Percentiles rank a stretch among this genome's conserved stretches.
These are phyloP conservation scores for Aspergillus flavus DNA, from an alignment of 2,329 filamentous ascomycete species.

Conservation along the genomic window DNA sequence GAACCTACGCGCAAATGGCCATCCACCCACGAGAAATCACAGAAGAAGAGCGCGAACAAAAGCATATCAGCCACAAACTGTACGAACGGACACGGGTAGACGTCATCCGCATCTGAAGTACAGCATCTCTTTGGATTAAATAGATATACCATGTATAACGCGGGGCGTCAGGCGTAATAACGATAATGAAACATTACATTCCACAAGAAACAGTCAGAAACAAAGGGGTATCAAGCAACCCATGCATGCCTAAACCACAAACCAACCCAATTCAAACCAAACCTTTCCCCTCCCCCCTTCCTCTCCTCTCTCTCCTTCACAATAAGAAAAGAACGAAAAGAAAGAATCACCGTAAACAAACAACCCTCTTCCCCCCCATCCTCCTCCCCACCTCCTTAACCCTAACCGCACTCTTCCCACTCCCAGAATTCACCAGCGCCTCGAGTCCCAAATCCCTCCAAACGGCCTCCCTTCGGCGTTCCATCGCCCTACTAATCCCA, in stretches of 20 bases:
- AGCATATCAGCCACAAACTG: slow-evolving; percentile 71
- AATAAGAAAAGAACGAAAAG: not conserved
- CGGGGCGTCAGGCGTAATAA: not conserved
- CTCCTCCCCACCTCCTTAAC: slow-evolving; percentile 34
- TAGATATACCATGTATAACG: slow-evolving; percentile 8
- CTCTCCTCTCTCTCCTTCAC: too few species aligned
- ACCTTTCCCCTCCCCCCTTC: not conserved
- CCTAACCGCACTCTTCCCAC: slow-evolving; percentile 22
- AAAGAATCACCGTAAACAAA: slow-evolving; percentile 38
- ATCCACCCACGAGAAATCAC: slow-evolving; percentile 66
- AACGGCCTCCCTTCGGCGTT: slow-evolving; percentile 54
- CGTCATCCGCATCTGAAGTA: slow-evolving; percentile 70
- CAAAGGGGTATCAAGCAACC: not conserved
- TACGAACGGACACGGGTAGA: slow-evolving; percentile 86
- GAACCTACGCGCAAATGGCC: slow-evolving; percentile 81
- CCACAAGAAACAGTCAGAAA: not conserved
- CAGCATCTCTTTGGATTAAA: not conserved
- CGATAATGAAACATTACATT: not conserved
- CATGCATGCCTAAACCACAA: not conserved
- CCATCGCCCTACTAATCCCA: slow-evolving; percentile 65
- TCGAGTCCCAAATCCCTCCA: slow-evolving; percentile 58
- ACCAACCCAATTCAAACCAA: not conserved
- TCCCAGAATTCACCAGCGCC: slow-evolving; percentile 25
- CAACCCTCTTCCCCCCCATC: slow-evolving; percentile 42
- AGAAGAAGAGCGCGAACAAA: slow-evolving; percentile 60